Conservation (phyloP, 1,284 basidiomycete genomes). For the Trichosporon inkin region DNA sequence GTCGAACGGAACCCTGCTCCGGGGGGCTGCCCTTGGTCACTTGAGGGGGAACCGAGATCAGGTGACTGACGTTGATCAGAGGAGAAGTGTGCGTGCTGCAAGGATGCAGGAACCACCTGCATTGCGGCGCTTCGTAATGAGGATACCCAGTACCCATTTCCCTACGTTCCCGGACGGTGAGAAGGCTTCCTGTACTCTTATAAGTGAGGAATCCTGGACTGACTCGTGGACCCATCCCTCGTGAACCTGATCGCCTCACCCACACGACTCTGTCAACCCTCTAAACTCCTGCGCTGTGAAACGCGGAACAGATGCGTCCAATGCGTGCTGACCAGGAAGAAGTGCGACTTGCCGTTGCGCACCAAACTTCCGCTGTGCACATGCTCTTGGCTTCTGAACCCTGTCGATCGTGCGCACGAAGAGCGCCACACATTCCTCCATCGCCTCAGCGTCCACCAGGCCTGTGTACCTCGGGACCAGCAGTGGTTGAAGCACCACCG, state of each 20-base stretch:
- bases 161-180: constrained; percentile 3
- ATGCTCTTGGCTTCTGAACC: constrained; percentile 15
- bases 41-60: neutral
- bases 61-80: neutral
- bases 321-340: constrained; percentile 9
- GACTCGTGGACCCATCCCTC: neutral
- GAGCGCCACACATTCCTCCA: neutral
- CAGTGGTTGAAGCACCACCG: neutral
- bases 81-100: neutral
- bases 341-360: constrained; percentile 11
- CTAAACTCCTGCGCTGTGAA: neutral
- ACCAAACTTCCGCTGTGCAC: constrained; percentile 1
- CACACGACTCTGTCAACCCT: neutral
- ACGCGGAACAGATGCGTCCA: constrained; percentile 11
- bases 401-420: neutral
- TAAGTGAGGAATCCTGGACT: neutral
- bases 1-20: neutral
- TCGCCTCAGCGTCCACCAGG: neutral
- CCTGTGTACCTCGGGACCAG: neutral
- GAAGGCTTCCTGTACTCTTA: neutral
- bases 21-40: neutral
- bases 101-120: neutral
- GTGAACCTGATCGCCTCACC: neutral
- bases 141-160: neutral
- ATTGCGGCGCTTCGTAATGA: neutral